Evolutionary conservation across 1,284 basidiomycete genomes (phyloP).

Genomic region (Grifola frondosa): DNA sequence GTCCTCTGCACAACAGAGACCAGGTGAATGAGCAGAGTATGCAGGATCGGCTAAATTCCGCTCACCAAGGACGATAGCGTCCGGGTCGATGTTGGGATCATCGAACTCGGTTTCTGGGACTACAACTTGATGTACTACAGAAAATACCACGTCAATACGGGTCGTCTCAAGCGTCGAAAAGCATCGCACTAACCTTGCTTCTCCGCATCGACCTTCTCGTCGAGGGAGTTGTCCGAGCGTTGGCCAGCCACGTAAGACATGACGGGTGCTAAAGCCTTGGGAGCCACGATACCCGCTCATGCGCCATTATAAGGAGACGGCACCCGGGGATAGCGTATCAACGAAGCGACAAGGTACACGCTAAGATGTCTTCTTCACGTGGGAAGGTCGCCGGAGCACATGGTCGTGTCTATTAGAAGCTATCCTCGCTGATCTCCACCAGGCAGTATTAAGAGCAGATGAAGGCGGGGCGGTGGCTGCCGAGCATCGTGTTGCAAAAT

Average conservation of each 20-base stretch:
- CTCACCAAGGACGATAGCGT: conserved; percentile 31
- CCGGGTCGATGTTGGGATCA: conserved; percentile 64
- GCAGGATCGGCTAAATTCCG: background rate
- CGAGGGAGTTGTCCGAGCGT: conserved; percentile 20
- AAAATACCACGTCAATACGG: no score
- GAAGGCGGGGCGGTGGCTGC: no score
- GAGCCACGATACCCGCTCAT: conserved; percentile 10
- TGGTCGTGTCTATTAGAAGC: no score
- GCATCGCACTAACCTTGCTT: conserved; percentile 18
- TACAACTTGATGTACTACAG: no score
- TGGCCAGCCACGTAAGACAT: conserved; percentile 34
- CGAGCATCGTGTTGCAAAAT: no score
- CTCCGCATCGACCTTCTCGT: conserved; percentile 31
- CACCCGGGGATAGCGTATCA: background rate
- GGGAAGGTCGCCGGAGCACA: no score
- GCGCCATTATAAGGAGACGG: background rate
- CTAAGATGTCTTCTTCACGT: no score
- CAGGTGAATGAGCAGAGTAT: background rate
- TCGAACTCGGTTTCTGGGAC: conserved; percentile 45
- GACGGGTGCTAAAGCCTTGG: conserved; percentile 14
- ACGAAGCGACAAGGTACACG: background rate
- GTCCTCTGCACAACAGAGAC: conserved; percentile 37
- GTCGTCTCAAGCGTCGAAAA: no score
- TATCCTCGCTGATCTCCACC: no score
- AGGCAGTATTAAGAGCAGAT: no score